Evolutionary conservation across 2,329 filamentous ascomycete species (phyloP).

Genomic region (Macrophomina tecta): DNA sequence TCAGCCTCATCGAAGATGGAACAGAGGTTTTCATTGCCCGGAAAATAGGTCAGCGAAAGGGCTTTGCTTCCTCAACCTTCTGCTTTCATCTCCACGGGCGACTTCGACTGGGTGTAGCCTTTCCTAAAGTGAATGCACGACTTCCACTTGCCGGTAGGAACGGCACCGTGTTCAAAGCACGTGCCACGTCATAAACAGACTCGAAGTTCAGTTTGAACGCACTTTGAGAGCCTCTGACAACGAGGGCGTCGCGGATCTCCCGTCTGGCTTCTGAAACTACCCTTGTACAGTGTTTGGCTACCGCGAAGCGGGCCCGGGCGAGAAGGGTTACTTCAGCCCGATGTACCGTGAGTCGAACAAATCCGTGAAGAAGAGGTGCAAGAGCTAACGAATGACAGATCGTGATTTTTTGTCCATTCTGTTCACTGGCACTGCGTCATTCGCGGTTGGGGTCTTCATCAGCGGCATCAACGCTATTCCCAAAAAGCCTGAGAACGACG

Average conservation of each 20-base stretch:
- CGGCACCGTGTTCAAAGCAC: no score
- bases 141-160: no score
- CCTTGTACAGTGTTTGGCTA: neutral
- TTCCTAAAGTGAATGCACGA: no score
- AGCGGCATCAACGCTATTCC: constrained; percentile 51
- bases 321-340: neutral
- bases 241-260: neutral
- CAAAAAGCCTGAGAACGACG: constrained; percentile 40
- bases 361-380: neutral
- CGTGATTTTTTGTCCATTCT: neutral
- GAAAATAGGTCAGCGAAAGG: no score
- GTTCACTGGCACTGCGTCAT: constrained; percentile 30
- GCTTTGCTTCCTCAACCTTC: no score
- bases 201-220: neutral
- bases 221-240: neutral
- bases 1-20: no score
- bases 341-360: neutral
- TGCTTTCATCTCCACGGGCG: no score
- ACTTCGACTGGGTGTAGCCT: no score
- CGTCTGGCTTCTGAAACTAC: neutral
- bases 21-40: no score
- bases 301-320: neutral
- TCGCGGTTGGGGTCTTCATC: constrained; percentile 45
- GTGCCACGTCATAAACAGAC: no score
- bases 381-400: neutral